A percentile compares a stretch with the other conserved stretches of the same genome.
These are phyloP conservation scores for Mrakiaceae sp. DNA, from an alignment of 1,284 basidiomycete species.

Conservation along the genomic window DNA sequence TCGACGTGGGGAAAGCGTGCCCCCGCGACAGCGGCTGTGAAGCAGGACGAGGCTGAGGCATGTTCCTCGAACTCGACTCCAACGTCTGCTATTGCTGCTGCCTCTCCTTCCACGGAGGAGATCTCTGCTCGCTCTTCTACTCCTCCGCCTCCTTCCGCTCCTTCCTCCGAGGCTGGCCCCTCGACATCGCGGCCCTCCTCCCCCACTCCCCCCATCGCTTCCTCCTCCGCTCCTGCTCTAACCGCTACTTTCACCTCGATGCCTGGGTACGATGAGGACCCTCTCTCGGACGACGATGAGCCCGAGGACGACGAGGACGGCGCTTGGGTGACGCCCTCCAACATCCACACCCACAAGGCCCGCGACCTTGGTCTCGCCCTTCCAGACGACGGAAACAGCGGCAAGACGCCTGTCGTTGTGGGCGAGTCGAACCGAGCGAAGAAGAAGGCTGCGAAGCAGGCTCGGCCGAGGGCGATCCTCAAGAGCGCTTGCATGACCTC, in stretches of 20 bases:
- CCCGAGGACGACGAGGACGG: constrained; percentile 56
- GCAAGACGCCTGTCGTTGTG: not conserved
- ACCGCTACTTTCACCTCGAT: too few species aligned
- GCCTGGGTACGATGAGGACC: constrained; percentile 9
- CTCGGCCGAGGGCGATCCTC: constrained; percentile 31
- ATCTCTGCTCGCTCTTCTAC: too few species aligned
- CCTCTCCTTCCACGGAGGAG: too few species aligned
- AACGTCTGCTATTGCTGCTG: too few species aligned
- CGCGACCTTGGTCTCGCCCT: constrained; percentile 59
- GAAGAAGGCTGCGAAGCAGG: constrained; percentile 30
- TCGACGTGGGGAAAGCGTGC: too few species aligned
- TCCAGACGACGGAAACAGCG: constrained; percentile 16
- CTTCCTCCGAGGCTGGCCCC: not conserved
- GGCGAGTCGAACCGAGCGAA: not conserved
- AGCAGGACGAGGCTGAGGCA: too few species aligned
- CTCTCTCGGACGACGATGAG: constrained; percentile 36
- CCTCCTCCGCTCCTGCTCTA: not conserved
- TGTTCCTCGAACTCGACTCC: too few species aligned
- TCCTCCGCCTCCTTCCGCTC: too few species aligned
- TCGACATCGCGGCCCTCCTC: constrained; percentile 18
- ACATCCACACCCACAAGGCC: constrained; percentile 79
- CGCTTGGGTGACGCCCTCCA: constrained; percentile 94
- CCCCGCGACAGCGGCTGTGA: too few species aligned
- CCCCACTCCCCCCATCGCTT: constrained; percentile 11
- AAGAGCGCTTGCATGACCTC: constrained; percentile 86